Evolutionary conservation across 768 basidiomycete species (phyloP), one percentile per base, ranked within the genome.

Genomic region (Collybiopsis confluens): DNA sequence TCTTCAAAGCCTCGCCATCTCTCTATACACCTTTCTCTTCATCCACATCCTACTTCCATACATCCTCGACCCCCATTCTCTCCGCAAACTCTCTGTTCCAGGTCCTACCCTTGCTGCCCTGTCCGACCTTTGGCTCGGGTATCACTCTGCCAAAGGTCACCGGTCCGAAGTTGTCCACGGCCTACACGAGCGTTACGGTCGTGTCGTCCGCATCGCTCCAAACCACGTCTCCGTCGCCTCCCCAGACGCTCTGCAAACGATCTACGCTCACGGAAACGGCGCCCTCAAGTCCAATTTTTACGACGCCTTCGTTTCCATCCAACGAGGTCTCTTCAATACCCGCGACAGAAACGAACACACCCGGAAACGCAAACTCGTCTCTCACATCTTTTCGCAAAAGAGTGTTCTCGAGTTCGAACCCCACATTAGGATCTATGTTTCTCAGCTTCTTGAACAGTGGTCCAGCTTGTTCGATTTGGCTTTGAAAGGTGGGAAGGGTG

Each of bases 361-460:
- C 5, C 83, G 92, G 40, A 96, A 94, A 70, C 85, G 92, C 72
- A 96, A 96, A 72, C 90, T 97, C 56, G 81, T 96, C 43, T 86
- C 90, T 1, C 83, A 90, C 63, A 86, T 91, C 61, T 90, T 90
- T 69, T 85, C 86, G 1, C 86, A 88, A 64, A 93, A 93, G 73
- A 89, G 69, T 52, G 90, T 96, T 3, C 65, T 90, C 55, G 88
- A 91, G 60, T 95, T 96, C 56, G 91, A 94, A 65, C 88, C 90
- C 0, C 81, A 90, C 56, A 80, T 92, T 51, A 73, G 80, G 3
- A 61, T 72, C 1, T 82, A 88, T 60, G 77, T 92, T 18, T 66
- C 63, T 1, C 70, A 78, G 48, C 68, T 94, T 53, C 65, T 92
- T 55, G 65, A 65, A 15, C 88, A 92, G 62, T 93, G 90, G 90